These are phyloP conservation scores for Sporothrix inflata DNA, from an alignment of 2,329 filamentous ascomycete species.

Conservation along the genomic window DNA sequence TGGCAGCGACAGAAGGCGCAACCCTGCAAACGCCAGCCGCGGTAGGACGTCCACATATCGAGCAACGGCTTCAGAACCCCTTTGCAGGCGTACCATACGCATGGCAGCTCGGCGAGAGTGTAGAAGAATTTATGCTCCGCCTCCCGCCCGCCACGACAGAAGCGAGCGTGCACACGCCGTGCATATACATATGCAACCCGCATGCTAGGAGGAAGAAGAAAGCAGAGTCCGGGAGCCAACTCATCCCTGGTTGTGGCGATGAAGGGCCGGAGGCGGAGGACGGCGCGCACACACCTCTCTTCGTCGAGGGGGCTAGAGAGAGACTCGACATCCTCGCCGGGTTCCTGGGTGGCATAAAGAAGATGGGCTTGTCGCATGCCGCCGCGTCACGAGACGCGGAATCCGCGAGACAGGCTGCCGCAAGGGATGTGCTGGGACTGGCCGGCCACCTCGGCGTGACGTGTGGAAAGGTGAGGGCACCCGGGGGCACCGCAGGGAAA, in stretches of 20 bases:
- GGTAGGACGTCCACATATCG: too few species aligned
- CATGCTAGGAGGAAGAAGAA: slow-evolving; percentile 48
- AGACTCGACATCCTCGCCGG: slow-evolving; percentile 50
- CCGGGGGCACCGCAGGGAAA: too few species aligned
- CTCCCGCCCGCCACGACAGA: slow-evolving; percentile 68
- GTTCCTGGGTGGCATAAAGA: slow-evolving; percentile 55
- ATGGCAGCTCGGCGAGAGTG: slow-evolving; percentile 53
- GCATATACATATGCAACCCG: slow-evolving; percentile 76
- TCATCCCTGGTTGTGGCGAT: slow-evolving; percentile 51
- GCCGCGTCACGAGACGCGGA: slow-evolving; percentile 53
- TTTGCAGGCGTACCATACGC: slow-evolving; percentile 58
- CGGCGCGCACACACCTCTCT: slow-evolving; percentile 50
- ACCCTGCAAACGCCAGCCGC: neutral
- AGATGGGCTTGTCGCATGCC: slow-evolving; percentile 41
- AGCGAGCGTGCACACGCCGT: slow-evolving; percentile 52
- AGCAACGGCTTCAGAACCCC: slow-evolving; percentile 57
- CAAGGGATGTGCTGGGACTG: slow-evolving; percentile 60
- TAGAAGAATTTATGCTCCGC: slow-evolving; percentile 62
- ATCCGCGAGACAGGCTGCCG: slow-evolving; percentile 53
- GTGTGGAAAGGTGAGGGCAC: slow-evolving; percentile 63
- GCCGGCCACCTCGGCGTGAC: slow-evolving; percentile 63
- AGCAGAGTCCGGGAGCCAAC: slow-evolving; percentile 42
- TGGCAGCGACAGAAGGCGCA: too few species aligned
- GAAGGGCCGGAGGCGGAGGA: slow-evolving; percentile 53
- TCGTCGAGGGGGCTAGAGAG: slow-evolving; percentile 57